Percentiles rank a stretch among this genome's conserved stretches.
phyloP scores from a whole-genome alignment of 495 filamentous ascomycete genomes.

The Penicillium pancosmium region DNA sequence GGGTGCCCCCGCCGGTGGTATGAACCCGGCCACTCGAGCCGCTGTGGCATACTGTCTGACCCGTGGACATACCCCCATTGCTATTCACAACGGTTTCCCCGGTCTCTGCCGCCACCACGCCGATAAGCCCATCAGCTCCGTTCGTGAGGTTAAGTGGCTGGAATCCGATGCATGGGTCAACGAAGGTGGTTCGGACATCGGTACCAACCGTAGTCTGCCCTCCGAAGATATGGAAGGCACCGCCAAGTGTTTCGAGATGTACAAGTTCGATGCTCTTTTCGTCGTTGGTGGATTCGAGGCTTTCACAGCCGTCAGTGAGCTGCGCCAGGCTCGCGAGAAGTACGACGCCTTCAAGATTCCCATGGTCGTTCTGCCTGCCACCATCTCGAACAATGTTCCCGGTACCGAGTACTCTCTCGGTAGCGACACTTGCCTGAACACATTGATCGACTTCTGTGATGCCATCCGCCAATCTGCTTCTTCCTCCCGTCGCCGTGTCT shows the following conservation, averaged over 20 bases:
- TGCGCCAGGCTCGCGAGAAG: conserved; percentile 75
- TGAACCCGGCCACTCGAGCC: conserved; percentile 95
- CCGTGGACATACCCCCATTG: conserved; percentile 88
- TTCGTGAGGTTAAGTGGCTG: conserved; percentile 86
- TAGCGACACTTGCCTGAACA: conserved; percentile 95
- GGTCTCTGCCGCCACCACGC: conserved; percentile 89
- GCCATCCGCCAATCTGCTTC: conserved; percentile 96
- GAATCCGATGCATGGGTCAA: conserved; percentile 94
- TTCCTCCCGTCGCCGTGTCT: conserved; percentile 86
- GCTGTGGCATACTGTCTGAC: conserved; percentile 94
- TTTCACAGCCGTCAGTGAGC: conserved; percentile 86
- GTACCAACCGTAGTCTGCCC: conserved; percentile 92
- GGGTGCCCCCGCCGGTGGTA: conserved; percentile 96
- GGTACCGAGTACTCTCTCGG: conserved; percentile 97
- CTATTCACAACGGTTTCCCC: conserved; percentile 96
- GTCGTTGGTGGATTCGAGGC: conserved; percentile 97
- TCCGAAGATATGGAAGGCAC: conserved; percentile 78
- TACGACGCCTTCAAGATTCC: conserved; percentile 91
- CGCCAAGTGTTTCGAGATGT: conserved; percentile 82
- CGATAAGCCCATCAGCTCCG: conserved; percentile 78
- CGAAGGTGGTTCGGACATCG: conserved; percentile 96
- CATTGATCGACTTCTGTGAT: conserved; percentile 95
- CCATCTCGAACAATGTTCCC: conserved; percentile 97
- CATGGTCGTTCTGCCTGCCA: conserved; percentile 90
- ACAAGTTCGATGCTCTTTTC: conserved; percentile 89